Conservation (phyloP, 2,329 filamentous ascomycete species). For the Beauveria caledonica region DNA sequence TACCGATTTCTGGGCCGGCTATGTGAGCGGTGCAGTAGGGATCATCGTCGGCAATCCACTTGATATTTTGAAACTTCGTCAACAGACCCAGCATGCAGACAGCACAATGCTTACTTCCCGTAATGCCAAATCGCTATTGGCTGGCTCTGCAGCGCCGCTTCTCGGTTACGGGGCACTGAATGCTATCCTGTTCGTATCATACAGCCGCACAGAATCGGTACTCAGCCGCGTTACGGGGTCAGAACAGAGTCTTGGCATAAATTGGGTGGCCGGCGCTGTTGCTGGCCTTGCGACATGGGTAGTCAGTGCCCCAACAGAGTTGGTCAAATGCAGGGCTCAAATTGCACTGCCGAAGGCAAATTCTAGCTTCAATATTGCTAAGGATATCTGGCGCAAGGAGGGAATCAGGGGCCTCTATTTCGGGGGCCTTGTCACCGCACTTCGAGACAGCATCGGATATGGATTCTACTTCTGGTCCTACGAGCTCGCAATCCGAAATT, state of each 20-base stretch:
- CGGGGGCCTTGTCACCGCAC: constrained; percentile 71
- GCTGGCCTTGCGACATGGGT: constrained; percentile 81
- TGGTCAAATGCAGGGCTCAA: constrained; percentile 85
- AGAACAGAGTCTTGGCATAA: constrained; percentile 49
- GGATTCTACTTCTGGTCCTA: constrained; percentile 97
- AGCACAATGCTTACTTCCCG: constrained; percentile 22
- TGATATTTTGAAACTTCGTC: constrained; percentile 53
- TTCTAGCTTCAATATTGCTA: constrained; percentile 58
- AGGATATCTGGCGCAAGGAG: constrained; percentile 46
- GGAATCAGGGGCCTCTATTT: constrained; percentile 68
- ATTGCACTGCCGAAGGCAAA: constrained; percentile 36
- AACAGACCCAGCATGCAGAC: constrained; percentile 51
- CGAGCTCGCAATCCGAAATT: constrained; percentile 59
- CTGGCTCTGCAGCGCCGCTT: constrained; percentile 75
- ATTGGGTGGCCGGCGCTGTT: constrained; percentile 71
- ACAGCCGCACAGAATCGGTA: constrained; percentile 70
- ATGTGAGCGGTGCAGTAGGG: constrained; percentile 74
- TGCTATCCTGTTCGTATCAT: constrained; percentile 80
- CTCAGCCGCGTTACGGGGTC: constrained; percentile 36
- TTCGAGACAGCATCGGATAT: constrained; percentile 86
- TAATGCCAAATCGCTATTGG: constrained; percentile 33
- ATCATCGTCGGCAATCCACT: constrained; percentile 87
- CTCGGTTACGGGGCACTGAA: constrained; percentile 88
- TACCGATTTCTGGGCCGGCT: constrained; percentile 89
- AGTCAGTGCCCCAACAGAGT: constrained; percentile 80